Conservation (phyloP, 768 basidiomycete species). For the Russula foetens region DNA sequence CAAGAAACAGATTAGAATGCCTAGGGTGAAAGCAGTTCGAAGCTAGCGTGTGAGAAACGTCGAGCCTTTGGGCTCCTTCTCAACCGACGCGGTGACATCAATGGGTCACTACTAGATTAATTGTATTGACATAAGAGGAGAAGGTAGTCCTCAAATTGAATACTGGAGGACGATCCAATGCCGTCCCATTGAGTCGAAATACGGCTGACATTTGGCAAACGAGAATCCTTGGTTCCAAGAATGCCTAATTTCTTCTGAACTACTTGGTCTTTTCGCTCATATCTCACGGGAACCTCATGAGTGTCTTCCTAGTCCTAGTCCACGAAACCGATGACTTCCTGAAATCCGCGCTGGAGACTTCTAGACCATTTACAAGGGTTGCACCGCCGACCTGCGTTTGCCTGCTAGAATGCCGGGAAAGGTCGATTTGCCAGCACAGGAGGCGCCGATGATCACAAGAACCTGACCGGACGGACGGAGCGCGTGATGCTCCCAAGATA, state of each 20-base stretch:
- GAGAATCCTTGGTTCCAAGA: conserved; percentile 76
- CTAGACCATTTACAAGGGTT: conserved; percentile 80
- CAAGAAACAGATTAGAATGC: too few relatives aligned
- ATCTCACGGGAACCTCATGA: conserved; percentile 83
- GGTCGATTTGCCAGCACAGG: conserved; percentile 94
- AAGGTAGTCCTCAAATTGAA: conserved; percentile 95
- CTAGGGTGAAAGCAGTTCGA: too few relatives aligned
- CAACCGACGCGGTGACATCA: too few relatives aligned
- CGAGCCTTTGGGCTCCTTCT: too few relatives aligned
- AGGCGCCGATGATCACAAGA: conserved; percentile 95
- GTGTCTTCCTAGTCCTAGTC: conserved; percentile 97
- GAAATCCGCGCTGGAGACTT: conserved; percentile 66
- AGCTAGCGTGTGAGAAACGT: too few relatives aligned
- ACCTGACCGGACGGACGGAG: conserved; percentile 82
- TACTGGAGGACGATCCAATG: conserved; percentile 85
- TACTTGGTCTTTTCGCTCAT: conserved; percentile 97
- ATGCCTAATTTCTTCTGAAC: conserved; percentile 92
- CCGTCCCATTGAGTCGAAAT: conserved; percentile 71
- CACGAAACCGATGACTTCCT: conserved; percentile 91
- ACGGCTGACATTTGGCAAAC: conserved; percentile 68
- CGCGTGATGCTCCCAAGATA: conserved; percentile 80
- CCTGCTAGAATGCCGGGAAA: conserved; percentile 93
- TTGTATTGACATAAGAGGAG: too few relatives aligned
- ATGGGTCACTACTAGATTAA: too few relatives aligned
- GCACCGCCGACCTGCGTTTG: conserved; percentile 70